These are phyloP conservation scores for Psophocarpus tetragonolobus DNA, from an alignment of 306 rosid species.

Conservation along the genomic window DNA sequence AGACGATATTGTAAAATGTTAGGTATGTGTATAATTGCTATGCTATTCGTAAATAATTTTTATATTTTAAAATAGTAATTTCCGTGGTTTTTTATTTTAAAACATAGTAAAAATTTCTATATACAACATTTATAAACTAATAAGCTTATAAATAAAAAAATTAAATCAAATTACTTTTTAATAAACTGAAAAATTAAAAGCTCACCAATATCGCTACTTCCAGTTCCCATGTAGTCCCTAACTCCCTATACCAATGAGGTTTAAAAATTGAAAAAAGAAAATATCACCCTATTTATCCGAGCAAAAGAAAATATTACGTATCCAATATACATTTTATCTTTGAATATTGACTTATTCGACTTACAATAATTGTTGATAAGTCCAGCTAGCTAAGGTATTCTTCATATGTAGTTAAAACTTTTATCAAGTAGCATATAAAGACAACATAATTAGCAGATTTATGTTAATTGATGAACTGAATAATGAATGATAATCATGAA, in stretches of 20 bases:
- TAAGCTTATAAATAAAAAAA: not conserved
- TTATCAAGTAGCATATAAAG: not conserved
- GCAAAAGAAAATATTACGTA: not conserved
- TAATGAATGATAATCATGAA: not conserved
- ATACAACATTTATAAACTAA: not conserved
- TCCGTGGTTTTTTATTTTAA: not conserved
- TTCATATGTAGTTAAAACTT: not conserved
- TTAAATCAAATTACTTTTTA: not conserved
- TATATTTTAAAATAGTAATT: not conserved
- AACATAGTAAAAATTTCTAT: not conserved
- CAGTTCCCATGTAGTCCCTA: not conserved
- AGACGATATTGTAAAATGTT: not conserved
- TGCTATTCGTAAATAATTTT: not conserved
- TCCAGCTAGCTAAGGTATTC: conserved; percentile 21
- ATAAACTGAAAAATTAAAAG: not conserved
- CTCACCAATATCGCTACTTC: not conserved
- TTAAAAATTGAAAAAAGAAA: not conserved
- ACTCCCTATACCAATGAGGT: not conserved
- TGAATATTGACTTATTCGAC: not conserved
- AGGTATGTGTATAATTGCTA: not conserved
- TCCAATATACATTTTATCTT: not conserved
- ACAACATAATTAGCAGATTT: not conserved
- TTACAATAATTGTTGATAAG: conserved; percentile 10
- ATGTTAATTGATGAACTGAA: not conserved
- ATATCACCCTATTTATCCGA: not conserved